Conservation (phyloP, 2,329 filamentous ascomycete species). For the Gaeumannomyces tritici region DNA sequence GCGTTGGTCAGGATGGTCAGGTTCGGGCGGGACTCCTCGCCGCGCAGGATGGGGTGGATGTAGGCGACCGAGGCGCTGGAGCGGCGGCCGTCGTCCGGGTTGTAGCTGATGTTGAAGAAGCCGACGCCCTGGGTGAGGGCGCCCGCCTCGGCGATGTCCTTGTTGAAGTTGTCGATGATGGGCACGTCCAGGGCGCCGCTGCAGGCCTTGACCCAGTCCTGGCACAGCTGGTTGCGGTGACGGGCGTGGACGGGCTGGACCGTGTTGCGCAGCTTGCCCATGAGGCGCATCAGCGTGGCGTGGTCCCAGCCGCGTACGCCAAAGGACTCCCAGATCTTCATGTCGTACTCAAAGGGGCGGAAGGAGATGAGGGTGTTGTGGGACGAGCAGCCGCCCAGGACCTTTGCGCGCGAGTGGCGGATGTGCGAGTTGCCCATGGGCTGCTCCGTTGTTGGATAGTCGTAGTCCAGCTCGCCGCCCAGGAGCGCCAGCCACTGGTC, state of each 20-base stretch:
- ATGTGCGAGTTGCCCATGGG: constrained; percentile 86
- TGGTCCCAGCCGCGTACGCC: constrained; percentile 84
- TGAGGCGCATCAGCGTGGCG: constrained; percentile 69
- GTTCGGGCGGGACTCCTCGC: constrained; percentile 74
- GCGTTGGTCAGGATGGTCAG: constrained; percentile 79
- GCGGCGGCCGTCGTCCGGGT: constrained; percentile 75
- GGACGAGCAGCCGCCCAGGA: constrained; percentile 83
- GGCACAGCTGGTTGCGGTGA: constrained; percentile 83
- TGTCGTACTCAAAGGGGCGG: constrained; percentile 82
- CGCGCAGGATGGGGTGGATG: constrained; percentile 81
- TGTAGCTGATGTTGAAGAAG: constrained; percentile 87
- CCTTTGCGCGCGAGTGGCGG: constrained; percentile 84
- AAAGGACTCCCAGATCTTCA: constrained; percentile 71
- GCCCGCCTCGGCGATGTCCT: constrained; percentile 66
- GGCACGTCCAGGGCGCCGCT: constrained; percentile 72
- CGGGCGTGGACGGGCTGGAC: constrained; percentile 78
- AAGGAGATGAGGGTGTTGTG: constrained; percentile 94
- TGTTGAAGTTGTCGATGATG: constrained; percentile 77
- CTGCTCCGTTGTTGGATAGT: constrained; percentile 83
- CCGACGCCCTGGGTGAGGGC: constrained; percentile 68
- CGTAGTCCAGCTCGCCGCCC: constrained; percentile 82
- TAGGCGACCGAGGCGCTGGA: constrained; percentile 86
- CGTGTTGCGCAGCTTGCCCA: constrained; percentile 83
- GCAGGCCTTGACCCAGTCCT: constrained; percentile 81
- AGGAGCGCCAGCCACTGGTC: constrained; percentile 81